Percentiles rank a stretch among this genome's conserved stretches.
Conservation (phyloP, 2,329 filamentous ascomycete species). For the Phyllosticta capitalensis region DNA sequence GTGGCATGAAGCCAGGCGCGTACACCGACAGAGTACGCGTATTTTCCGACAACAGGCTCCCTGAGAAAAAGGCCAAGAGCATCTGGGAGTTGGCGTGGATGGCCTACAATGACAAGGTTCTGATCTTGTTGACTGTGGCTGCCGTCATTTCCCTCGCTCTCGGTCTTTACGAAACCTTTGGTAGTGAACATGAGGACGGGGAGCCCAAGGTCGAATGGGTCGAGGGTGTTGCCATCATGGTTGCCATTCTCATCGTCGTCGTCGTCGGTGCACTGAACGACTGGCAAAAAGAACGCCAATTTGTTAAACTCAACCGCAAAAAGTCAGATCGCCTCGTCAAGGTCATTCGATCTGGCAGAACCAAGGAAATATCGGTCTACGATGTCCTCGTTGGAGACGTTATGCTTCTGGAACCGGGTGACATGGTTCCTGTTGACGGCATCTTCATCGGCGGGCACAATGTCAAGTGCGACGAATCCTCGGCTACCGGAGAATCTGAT, state of each 20-base stretch:
- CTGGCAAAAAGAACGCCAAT: slow-evolving; percentile 73
- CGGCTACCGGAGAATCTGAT: slow-evolving; percentile 67
- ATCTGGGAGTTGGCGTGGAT: slow-evolving; percentile 55
- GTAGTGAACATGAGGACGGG: slow-evolving; percentile 33
- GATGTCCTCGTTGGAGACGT: slow-evolving; percentile 67
- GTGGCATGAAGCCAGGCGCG: slow-evolving; percentile 13
- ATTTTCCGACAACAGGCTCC: slow-evolving; percentile 52
- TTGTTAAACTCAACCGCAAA: slow-evolving; percentile 70
- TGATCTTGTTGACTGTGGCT: slow-evolving; percentile 59
- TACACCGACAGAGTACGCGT: slow-evolving; percentile 51
- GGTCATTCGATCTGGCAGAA: slow-evolving; percentile 64
- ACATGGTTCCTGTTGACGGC: slow-evolving; percentile 64
- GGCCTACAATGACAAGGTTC: slow-evolving; percentile 64
- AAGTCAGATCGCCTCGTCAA: slow-evolving; percentile 69
- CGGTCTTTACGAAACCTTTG: slow-evolving; percentile 58
- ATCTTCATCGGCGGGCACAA: slow-evolving; percentile 60
- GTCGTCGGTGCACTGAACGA: slow-evolving; percentile 70
- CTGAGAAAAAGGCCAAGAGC: slow-evolving; percentile 53
- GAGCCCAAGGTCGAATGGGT: slow-evolving; percentile 62
- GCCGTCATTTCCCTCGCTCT: slow-evolving; percentile 60
- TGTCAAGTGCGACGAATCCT: slow-evolving; percentile 64
- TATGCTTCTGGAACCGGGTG: slow-evolving; percentile 62
- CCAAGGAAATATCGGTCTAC: slow-evolving; percentile 58
- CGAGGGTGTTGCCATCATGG: slow-evolving; percentile 69
- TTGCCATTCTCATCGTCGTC: slow-evolving; percentile 67